Base-by-base conservation (phyloP, 2,329 filamentous ascomycete species). In the Plectosphaerella cucumerina region DNA sequence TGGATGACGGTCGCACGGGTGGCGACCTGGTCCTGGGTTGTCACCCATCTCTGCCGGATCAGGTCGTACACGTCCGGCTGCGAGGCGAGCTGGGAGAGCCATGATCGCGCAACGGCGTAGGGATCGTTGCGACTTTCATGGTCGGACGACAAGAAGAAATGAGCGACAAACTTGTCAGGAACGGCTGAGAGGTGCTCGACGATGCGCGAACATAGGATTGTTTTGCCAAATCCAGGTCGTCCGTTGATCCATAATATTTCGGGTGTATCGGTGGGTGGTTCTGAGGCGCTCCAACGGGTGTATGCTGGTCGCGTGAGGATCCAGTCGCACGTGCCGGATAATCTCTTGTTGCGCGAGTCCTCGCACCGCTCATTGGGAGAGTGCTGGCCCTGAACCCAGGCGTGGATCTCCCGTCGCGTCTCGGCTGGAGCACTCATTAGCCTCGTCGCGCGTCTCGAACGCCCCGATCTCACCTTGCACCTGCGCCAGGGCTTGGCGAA, bases 121-220 rank as follows among this genome's bases (percentile, higher is more conserved):
- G 61, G 60, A 18, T 65, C 57, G 0, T 54, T 47, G 9, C 57
- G 59, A 22, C 57, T 62, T n/a, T 59, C 56, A 26, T 49, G 39
- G 1, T 63, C 58, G 0, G 63, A 62, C 0, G 65, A 66, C 11
- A 67, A 61, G 41, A 70, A 71, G 53, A 65, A 70, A 39, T 66
- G 56, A 0, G 58, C 59, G 1, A 65, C 39, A 0, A 57, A 56
- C 0, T 37, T 45, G 0, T 50, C 6, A 0, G 48, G 26, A 0
- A 12, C 43, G 0, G 44, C 10, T 0, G 46, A 42, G 0, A 70
- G 15, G 31, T 64, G 41, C 12, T 68, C 44, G 1, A 65, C 49
- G 0, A 70, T 34, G 6, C 51, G 56, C 2, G 68, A 58, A 45
- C 63, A 63, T 0, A 69, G 50, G 1, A 69, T 37, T 0, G 67